A percentile compares a stretch with the other conserved stretches of the same genome.
Conservation (phyloP, 495 filamentous ascomycete genomes). For the Podospora tetraspora region DNA sequence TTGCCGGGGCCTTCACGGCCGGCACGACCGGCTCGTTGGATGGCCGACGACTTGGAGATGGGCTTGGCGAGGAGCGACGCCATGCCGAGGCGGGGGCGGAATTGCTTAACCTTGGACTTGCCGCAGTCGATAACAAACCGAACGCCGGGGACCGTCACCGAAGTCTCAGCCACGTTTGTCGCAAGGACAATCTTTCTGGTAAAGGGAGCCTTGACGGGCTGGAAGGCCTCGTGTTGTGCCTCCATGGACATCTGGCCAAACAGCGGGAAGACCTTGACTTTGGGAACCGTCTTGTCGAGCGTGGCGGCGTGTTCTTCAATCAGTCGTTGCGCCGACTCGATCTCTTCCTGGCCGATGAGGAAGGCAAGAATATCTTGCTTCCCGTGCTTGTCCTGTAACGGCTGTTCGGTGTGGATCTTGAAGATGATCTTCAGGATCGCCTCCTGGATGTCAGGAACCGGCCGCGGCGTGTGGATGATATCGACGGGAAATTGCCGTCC, state of each 20-base stretch:
- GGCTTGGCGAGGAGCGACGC: slow-evolving; percentile 88
- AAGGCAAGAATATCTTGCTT: slow-evolving; percentile 78
- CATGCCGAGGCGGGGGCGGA: slow-evolving; percentile 74
- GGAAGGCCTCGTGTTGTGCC: slow-evolving; percentile 81
- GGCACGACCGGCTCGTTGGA: slow-evolving; percentile 87
- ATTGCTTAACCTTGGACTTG: slow-evolving; percentile 91
- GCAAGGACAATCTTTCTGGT: slow-evolving; percentile 87
- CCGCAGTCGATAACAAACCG: slow-evolving; percentile 89
- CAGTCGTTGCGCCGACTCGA: slow-evolving; percentile 72
- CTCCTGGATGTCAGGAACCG: slow-evolving; percentile 79
- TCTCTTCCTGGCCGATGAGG: slow-evolving; percentile 87
- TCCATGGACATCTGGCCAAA: slow-evolving; percentile 54
- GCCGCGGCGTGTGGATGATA: slow-evolving; percentile 66
- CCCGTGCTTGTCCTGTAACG: slow-evolving; percentile 62
- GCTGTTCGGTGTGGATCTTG: slow-evolving; percentile 80
- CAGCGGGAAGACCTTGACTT: slow-evolving; percentile 48
- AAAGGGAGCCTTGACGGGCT: slow-evolving; percentile 59
- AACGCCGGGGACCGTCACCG: slow-evolving; percentile 91
- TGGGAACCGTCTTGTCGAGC: slow-evolving; percentile 70
- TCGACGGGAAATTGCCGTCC: slow-evolving; percentile 87
- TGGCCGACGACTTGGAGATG: slow-evolving; percentile 88
- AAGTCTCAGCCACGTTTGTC: slow-evolving; percentile 98
- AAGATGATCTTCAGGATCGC: slow-evolving; percentile 78
- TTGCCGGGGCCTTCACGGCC: slow-evolving; percentile 87
- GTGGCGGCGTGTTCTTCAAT: slow-evolving; percentile 71